phyloP scores from a whole-genome alignment of 2,329 filamentous ascomycete genomes.

The Trichoderma polysporum region DNA sequence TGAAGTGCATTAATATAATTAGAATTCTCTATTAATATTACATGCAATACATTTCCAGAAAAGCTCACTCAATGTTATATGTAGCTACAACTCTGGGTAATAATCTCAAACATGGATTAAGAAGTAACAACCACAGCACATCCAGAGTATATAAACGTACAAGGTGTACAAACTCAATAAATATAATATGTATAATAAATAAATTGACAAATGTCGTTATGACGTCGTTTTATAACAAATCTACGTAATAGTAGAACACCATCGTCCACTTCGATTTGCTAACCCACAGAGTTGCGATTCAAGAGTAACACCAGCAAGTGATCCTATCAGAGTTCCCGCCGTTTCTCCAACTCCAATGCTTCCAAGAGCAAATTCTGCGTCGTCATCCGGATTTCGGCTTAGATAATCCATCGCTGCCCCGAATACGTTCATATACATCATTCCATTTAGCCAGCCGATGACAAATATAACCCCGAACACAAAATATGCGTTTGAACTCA shows the following conservation, averaged over 20 bases:
- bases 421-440: slow-evolving; percentile 3
- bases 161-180: too few relatives aligned
- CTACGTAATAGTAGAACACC: slow-evolving; percentile 1
- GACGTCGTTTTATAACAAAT: background rate
- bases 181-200: too few relatives aligned
- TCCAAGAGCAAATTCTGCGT: slow-evolving; percentile 3
- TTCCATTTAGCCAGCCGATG: background rate
- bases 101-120: too few relatives aligned
- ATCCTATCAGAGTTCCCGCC: background rate
- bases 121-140: too few relatives aligned
- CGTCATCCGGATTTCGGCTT: background rate
- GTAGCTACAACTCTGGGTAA: too few relatives aligned
- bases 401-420: background rate
- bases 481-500: background rate
- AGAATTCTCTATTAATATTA: too few relatives aligned
- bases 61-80: too few relatives aligned
- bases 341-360: slow-evolving; percentile 3
- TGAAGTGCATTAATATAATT: too few relatives aligned
- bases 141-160: too few relatives aligned
- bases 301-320: background rate
- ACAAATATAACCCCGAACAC: background rate
- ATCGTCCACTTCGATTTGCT: background rate
- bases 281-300: slow-evolving; percentile 7
- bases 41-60: too few relatives aligned
- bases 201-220: background rate